Percentiles rank a stretch among this genome's conserved stretches.
Evolutionary conservation across 306 rosid species (phyloP).

Genomic region (Fagus sylvatica): DNA sequence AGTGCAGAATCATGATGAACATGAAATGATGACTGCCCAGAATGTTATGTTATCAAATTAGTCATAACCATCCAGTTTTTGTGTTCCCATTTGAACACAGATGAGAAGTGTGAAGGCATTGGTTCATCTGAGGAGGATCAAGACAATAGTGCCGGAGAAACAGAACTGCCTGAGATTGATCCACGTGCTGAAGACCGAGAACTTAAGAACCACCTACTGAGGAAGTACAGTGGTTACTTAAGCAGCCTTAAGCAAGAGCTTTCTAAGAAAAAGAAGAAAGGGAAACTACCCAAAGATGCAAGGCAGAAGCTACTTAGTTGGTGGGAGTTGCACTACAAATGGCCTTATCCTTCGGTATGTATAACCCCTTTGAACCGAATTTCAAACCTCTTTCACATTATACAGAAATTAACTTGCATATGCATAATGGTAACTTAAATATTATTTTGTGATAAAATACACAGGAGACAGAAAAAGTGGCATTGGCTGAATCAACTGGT

Average conservation of each 20-base stretch:
- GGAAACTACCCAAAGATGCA: slow-evolving; percentile 95
- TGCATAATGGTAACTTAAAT: background rate
- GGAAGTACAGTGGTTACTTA: slow-evolving; percentile 89
- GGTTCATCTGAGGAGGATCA: slow-evolving; percentile 93
- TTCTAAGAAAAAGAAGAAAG: slow-evolving; percentile 97
- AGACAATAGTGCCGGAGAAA: slow-evolving; percentile 81
- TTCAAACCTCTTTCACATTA: background rate
- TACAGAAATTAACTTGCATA: background rate
- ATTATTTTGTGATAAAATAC: background rate
- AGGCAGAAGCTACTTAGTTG: slow-evolving; percentile 92
- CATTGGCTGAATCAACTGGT: slow-evolving; percentile 92
- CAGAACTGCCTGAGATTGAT: slow-evolving; percentile 79
- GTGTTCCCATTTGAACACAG: slow-evolving; percentile 31
- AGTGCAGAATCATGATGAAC: background rate
- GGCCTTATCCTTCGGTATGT: slow-evolving; percentile 97
- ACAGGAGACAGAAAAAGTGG: slow-evolving; percentile 96
- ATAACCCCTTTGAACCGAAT: background rate
- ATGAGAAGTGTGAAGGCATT: slow-evolving; percentile 69
- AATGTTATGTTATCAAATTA: background rate
- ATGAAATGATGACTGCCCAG: background rate
- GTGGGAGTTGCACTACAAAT: slow-evolving; percentile 99
- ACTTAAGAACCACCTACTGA: slow-evolving; percentile 78
- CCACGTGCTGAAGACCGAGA: slow-evolving; percentile 93
- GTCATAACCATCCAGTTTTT: background rate
- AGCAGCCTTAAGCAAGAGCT: slow-evolving; percentile 97